Percentiles rank a stretch among this genome's conserved stretches.
Evolutionary conservation across 2,329 filamentous ascomycete genomes (phyloP).

Genomic region (Sporothrix schenckii): DNA sequence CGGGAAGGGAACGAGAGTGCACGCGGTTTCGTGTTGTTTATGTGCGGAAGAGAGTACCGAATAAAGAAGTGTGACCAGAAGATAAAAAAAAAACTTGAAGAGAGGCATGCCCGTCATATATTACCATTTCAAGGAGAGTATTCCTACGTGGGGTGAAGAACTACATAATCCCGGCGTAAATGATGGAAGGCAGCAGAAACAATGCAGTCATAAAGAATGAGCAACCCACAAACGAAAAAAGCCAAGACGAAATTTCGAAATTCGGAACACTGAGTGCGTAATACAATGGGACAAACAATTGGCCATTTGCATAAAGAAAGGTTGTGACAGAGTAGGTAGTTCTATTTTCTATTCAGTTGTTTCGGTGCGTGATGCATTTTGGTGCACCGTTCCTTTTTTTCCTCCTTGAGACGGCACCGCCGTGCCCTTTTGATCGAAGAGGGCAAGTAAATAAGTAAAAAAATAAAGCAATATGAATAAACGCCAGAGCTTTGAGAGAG

Average conservation of each 20-base stretch:
- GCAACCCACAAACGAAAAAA: too few species aligned
- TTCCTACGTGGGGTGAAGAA: too few species aligned
- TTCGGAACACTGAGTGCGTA: neutral
- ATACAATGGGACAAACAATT: neutral
- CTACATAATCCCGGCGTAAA: too few species aligned
- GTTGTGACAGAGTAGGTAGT: neutral
- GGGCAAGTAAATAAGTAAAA: neutral
- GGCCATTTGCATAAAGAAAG: too few species aligned
- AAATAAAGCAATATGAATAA: neutral
- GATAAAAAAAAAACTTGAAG: neutral
- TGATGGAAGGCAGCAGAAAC: too few species aligned
- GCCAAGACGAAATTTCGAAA: neutral
- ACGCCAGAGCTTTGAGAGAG: slow-evolving; percentile 15
- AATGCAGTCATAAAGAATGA: too few species aligned
- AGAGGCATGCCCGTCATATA: neutral
- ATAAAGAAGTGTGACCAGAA: neutral
- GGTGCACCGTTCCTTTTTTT: neutral
- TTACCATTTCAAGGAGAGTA: neutral
- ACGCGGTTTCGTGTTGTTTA: neutral
- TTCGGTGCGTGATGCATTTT: slow-evolving; percentile 20
- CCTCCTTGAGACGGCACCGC: neutral
- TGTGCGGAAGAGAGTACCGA: neutral
- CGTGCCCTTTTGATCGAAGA: slow-evolving; percentile 10
- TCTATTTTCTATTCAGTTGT: slow-evolving; percentile 14
- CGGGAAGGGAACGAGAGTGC: neutral